Percentiles rank a stretch among this genome's conserved stretches.
Conservation (phyloP, 495 filamentous ascomycete species). For the Aspergillus steynii region DNA sequence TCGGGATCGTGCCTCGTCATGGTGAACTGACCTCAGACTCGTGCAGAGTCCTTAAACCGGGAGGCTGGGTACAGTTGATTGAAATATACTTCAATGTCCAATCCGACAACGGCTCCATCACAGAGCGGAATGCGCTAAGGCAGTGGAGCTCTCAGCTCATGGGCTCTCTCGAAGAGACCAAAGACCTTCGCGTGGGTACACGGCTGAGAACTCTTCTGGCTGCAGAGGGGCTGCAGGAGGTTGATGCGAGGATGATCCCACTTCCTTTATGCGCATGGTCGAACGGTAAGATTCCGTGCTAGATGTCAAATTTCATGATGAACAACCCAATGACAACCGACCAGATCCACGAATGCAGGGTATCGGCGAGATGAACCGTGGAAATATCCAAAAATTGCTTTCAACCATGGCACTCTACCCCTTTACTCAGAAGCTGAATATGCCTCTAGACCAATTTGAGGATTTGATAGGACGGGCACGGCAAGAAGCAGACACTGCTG, state of each 20-base stretch:
- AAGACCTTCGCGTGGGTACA: slow-evolving; percentile 70
- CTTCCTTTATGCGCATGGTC: slow-evolving; percentile 77
- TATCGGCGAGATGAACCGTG: slow-evolving; percentile 62
- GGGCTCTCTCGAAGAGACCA: slow-evolving; percentile 62
- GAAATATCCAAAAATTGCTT: slow-evolving; percentile 61
- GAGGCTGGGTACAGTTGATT: slow-evolving; percentile 89
- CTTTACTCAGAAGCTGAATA: slow-evolving; percentile 53
- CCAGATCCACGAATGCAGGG: slow-evolving; percentile 60
- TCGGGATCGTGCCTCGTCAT: slow-evolving; percentile 3
- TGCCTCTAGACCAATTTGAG: slow-evolving; percentile 64
- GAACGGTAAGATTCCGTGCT: slow-evolving; percentile 51
- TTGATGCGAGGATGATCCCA: slow-evolving; percentile 68
- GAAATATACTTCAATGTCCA: slow-evolving; percentile 88
- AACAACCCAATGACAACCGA: slow-evolving; percentile 7
- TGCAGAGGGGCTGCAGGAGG: slow-evolving; percentile 70
- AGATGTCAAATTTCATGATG: not conserved
- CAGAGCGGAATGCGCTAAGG: slow-evolving; percentile 66
- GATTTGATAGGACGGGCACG: slow-evolving; percentile 66
- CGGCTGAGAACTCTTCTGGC: slow-evolving; percentile 62
- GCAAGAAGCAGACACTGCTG: slow-evolving; percentile 62
- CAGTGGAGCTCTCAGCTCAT: slow-evolving; percentile 73
- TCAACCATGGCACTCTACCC: slow-evolving; percentile 65
- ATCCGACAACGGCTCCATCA: slow-evolving; percentile 84
- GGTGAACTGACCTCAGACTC: slow-evolving; percentile 20
- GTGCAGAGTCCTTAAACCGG: slow-evolving; percentile 58